These are phyloP conservation scores for Agaricus subrufescens DNA, from an alignment of 768 basidiomycete genomes.

Conservation along the genomic window DNA sequence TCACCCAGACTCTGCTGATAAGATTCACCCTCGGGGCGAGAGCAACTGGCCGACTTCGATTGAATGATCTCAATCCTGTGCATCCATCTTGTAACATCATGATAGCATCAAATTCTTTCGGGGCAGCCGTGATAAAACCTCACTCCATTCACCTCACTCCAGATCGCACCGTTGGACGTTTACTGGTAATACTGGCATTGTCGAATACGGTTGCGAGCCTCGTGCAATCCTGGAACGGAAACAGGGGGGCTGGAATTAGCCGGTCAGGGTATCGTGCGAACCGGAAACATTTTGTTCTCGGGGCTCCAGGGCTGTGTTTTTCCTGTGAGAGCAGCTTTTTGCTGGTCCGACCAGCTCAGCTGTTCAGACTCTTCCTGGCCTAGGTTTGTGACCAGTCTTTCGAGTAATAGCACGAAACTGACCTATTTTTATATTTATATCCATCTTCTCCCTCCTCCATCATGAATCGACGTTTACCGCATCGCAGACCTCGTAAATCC, in stretches of 20 bases:
- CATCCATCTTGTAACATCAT: too few relatives aligned
- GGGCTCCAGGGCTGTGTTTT: not conserved
- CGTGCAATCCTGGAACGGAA: slow-evolving; percentile 2
- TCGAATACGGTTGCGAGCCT: not conserved
- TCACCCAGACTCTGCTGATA: too few relatives aligned
- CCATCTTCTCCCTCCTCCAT: not conserved
- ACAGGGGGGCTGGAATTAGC: slow-evolving; percentile 1
- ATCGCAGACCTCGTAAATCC: not conserved
- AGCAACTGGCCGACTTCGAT: too few relatives aligned
- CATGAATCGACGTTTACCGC: not conserved
- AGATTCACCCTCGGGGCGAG: too few relatives aligned
- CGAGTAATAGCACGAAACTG: not conserved
- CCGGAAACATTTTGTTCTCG: slow-evolving; percentile 4
- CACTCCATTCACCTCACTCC: too few relatives aligned
- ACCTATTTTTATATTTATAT: not conserved
- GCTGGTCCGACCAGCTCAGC: slow-evolving; percentile 4
- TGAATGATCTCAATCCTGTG: too few relatives aligned
- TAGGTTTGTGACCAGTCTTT: not conserved
- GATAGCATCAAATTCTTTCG: too few relatives aligned
- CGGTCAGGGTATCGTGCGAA: slow-evolving; percentile 11
- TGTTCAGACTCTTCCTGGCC: not conserved
- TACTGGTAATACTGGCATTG: too few relatives aligned
- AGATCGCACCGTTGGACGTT: not conserved
- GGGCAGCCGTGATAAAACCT: not conserved
- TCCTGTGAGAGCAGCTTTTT: not conserved